Percentiles rank a stretch among this genome's conserved stretches.
Conservation (phyloP, 768 basidiomycete genomes). For the Fomitopsis pulvina region DNA sequence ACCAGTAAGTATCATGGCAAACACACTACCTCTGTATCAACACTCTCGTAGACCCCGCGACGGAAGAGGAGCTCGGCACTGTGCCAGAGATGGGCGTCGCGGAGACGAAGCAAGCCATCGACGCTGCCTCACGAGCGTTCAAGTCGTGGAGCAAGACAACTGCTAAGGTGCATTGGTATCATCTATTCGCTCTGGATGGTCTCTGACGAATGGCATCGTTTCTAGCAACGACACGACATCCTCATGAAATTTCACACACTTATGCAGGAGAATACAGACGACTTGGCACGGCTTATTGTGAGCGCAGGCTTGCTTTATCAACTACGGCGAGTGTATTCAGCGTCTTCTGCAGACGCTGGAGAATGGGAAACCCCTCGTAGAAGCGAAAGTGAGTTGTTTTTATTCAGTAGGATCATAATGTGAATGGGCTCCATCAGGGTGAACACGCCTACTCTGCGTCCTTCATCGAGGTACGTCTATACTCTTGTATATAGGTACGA, state of each 20-base stretch:
- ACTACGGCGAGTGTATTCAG: not conserved
- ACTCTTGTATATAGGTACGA: slow-evolving; percentile 12
- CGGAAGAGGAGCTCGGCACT: slow-evolving; percentile 72
- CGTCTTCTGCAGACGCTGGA: slow-evolving; percentile 64
- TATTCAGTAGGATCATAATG: not conserved
- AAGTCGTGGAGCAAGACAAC: slow-evolving; percentile 83
- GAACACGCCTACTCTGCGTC: slow-evolving; percentile 85
- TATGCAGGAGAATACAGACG: slow-evolving; percentile 81
- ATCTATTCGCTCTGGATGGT: not conserved
- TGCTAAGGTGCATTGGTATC: slow-evolving; percentile 54
- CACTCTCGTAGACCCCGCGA: slow-evolving; percentile 71
- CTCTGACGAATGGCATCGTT: not conserved
- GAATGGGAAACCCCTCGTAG: slow-evolving; percentile 87
- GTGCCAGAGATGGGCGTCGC: slow-evolving; percentile 85
- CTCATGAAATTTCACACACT: slow-evolving; percentile 72
- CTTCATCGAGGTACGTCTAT: slow-evolving; percentile 60
- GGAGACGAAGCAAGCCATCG: slow-evolving; percentile 82
- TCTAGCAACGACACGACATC: slow-evolving; percentile 75
- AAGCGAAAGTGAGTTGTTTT: slow-evolving; percentile 55
- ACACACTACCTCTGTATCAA: not conserved
- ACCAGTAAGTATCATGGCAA: slow-evolving; percentile 47
- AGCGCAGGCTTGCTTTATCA: slow-evolving; percentile 24
- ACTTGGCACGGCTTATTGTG: slow-evolving; percentile 84
- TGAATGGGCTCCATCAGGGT: slow-evolving; percentile 48
- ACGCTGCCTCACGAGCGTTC: slow-evolving; percentile 76